Percentiles rank a stretch among this genome's conserved stretches.
phyloP scores from a whole-genome alignment of 441 rosid genomes.

The Biscutella laevigata region DNA sequence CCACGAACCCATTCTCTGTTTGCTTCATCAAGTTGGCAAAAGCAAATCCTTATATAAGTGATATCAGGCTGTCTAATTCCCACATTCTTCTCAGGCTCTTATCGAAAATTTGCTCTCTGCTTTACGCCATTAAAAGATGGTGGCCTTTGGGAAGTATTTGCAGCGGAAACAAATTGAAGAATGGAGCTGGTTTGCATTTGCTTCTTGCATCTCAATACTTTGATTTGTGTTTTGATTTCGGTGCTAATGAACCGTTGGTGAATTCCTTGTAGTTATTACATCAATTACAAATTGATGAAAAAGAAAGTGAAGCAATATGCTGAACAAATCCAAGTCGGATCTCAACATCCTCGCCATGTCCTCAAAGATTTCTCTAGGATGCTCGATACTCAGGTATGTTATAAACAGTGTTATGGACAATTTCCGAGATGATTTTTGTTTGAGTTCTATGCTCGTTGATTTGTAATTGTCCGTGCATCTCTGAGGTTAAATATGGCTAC shows the following conservation, averaged over 20 bases:
- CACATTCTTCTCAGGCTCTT: slow-evolving; percentile 17
- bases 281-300: slow-evolving; percentile 93
- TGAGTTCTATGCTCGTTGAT: not conserved
- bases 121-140: slow-evolving; percentile 55
- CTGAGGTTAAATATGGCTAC: not conserved
- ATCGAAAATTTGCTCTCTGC: slow-evolving; percentile 6
- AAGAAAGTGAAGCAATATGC: slow-evolving; percentile 79
- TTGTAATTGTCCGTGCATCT: not conserved
- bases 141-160: slow-evolving; percentile 90
- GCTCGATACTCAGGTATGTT: slow-evolving; percentile 77
- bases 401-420: too few relatives aligned
- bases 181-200: slow-evolving; percentile 69
- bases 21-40: slow-evolving; percentile 21
- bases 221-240: not conserved
- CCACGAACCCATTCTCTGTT: slow-evolving; percentile 19
- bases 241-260: slow-evolving; percentile 7
- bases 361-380: slow-evolving; percentile 97
- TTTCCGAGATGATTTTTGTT: not conserved
- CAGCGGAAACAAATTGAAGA: slow-evolving; percentile 80
- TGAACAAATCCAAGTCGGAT: slow-evolving; percentile 72
- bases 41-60: slow-evolving; percentile 24
- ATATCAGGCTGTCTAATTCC: slow-evolving; percentile 2
- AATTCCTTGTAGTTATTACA: slow-evolving; percentile 54
- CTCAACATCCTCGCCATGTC: slow-evolving; percentile 67
- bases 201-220: not conserved